Conservation (phyloP, 345 rosid species). For the Bruguiera sexangula region DNA sequence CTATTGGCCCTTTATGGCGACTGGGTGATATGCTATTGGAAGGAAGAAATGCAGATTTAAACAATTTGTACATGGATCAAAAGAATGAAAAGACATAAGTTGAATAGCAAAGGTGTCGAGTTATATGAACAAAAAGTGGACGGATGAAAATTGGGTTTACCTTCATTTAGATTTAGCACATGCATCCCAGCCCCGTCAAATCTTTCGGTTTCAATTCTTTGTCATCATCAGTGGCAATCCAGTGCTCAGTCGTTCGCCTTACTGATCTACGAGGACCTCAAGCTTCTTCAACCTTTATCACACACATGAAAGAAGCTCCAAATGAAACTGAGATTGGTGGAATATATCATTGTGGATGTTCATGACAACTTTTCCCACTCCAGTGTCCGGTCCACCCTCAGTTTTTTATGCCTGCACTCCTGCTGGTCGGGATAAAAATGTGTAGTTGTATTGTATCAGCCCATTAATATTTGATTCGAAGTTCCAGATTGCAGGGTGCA, state of each 20-base stretch:
- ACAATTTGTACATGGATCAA: not conserved
- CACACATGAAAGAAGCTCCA: slow-evolving; percentile 26
- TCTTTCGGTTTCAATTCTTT: slow-evolving; percentile 14
- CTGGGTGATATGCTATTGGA: not conserved
- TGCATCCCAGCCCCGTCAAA: slow-evolving; percentile 20
- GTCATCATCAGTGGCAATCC: slow-evolving; percentile 24
- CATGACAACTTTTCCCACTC: slow-evolving; percentile 18
- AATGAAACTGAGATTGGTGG: slow-evolving; percentile 28
- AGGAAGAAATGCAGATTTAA: too few species aligned
- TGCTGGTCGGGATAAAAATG: slow-evolving; percentile 26
- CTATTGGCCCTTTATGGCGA: slow-evolving; percentile 15
- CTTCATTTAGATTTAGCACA: slow-evolving; percentile 17
- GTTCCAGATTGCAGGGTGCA: slow-evolving; percentile 46
- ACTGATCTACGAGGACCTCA: slow-evolving; percentile 13
- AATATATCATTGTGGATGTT: slow-evolving; percentile 8
- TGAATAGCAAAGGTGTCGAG: too few species aligned
- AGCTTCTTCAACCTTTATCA: slow-evolving; percentile 34
- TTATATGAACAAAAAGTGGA: not conserved
- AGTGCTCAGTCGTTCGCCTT: slow-evolving; percentile 14
- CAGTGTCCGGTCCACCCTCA: slow-evolving; percentile 34
- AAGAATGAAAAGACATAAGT: too few species aligned
- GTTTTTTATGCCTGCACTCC: slow-evolving; percentile 64
- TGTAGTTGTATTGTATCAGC: slow-evolving; percentile 8
- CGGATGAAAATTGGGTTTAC: slow-evolving; percentile 14
- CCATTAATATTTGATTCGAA: slow-evolving; percentile 15